Evolutionary conservation across 1,284 basidiomycete species (phyloP).

Genomic region (Ganoderma resinaceum): DNA sequence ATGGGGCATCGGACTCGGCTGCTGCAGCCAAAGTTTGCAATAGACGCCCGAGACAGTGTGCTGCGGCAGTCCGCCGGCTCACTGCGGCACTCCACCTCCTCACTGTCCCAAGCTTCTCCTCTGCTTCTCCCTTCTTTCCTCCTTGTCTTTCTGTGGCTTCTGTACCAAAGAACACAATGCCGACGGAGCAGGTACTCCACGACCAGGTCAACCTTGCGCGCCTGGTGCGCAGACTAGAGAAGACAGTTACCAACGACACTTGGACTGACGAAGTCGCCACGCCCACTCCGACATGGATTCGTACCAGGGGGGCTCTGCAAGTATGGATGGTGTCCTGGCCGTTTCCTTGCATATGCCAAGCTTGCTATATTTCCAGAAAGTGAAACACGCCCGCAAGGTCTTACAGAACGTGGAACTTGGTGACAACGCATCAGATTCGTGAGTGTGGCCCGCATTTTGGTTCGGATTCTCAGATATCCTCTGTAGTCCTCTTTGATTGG

Average conservation of each 20-base stretch:
- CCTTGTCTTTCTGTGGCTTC: neutral
- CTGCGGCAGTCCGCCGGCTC: neutral
- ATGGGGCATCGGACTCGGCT: conserved; percentile 1
- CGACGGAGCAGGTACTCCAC: conserved; percentile 53
- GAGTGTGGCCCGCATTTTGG: conserved; percentile 32
- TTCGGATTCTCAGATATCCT: neutral
- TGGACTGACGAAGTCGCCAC: conserved; percentile 49
- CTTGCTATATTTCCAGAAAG: conserved; percentile 53
- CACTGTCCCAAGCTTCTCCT: neutral
- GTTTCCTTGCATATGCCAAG: neutral
- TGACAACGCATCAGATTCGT: conserved; percentile 52
- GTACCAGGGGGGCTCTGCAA: conserved; percentile 63
- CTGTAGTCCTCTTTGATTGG: neutral
- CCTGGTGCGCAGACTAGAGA: conserved; percentile 68
- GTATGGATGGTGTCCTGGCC: conserved; percentile 43
- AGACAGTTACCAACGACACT: conserved; percentile 53
- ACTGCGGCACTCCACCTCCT: neutral
- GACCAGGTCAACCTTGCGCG: conserved; percentile 74
- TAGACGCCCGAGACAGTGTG: neutral
- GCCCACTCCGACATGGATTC: conserved; percentile 56
- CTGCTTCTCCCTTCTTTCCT: neutral
- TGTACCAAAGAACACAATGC: conserved; percentile 6
- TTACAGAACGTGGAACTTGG: conserved; percentile 62
- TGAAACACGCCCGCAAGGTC: conserved; percentile 66
- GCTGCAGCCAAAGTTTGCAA: neutral